Conservation (phyloP, 73 alveolate species). For the Paramecium sexaurelia region DNA sequence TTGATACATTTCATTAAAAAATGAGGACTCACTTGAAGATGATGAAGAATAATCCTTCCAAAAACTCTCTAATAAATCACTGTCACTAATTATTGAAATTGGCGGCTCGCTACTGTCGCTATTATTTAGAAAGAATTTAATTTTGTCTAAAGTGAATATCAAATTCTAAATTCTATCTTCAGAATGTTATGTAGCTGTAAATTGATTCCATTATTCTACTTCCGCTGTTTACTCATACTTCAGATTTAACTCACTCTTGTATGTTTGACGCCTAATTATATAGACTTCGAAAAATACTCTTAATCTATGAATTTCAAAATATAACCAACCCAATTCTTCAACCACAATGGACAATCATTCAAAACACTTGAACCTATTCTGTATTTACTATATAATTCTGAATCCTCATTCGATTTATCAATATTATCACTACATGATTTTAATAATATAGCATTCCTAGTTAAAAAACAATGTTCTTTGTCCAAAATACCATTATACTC, state of each 20-base stretch:
- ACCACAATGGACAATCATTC: slow-evolving; percentile 91
- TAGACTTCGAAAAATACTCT: slow-evolving; percentile 73
- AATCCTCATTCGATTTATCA: neutral
- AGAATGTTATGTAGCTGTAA: neutral
- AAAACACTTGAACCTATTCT: slow-evolving; percentile 83
- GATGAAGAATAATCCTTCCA: neutral
- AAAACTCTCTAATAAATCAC: neutral
- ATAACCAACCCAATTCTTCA: slow-evolving; percentile 90
- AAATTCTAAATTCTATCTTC: slow-evolving; percentile 69
- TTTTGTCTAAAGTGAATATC: slow-evolving; percentile 64
- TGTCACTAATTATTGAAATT: neutral
- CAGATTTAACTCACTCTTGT: neutral
- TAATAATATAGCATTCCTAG: slow-evolving; percentile 84
- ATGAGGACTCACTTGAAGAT: neutral
- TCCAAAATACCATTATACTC: slow-evolving; percentile 82
- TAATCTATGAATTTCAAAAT: slow-evolving; percentile 84
- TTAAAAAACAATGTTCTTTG: slow-evolving; percentile 91
- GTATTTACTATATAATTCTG: slow-evolving; percentile 72
- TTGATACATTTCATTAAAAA: neutral
- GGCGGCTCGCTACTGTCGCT: slow-evolving; percentile 21
- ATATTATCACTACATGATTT: slow-evolving; percentile 73
- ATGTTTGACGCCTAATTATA: neutral
- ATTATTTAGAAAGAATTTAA: slow-evolving; percentile 43
- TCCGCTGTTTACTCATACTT: slow-evolving; percentile 9
- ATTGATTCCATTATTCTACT: neutral